Conservation (phyloP, 192 early-diverging fungal species). For the Backusella liffmaniae region DNA sequence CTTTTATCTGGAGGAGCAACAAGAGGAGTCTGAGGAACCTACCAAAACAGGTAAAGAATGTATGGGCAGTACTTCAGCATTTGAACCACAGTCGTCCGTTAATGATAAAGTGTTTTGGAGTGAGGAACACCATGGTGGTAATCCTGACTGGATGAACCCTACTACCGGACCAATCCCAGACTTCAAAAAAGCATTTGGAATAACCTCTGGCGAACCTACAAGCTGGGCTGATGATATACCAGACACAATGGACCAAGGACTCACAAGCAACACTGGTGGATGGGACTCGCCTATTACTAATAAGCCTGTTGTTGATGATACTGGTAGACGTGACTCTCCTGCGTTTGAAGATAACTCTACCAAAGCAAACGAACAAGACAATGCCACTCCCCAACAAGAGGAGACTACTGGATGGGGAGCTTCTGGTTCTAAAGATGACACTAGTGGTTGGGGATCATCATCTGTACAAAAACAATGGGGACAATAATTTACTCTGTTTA, state of each 20-base stretch:
- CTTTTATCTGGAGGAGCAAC: neutral
- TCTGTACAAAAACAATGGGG: neutral
- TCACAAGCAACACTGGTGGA: neutral
- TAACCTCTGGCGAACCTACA: neutral
- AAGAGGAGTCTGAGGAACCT: neutral
- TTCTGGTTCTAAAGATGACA: neutral
- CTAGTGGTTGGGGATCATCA: neutral
- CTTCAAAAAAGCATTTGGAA: neutral
- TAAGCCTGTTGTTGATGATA: no score
- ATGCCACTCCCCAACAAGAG: neutral
- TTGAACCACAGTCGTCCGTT: neutral
- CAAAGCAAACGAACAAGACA: neutral
- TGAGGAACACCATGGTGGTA: neutral
- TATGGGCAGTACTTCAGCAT: neutral
- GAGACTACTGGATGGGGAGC: neutral
- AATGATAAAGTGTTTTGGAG: neutral
- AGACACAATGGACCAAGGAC: neutral
- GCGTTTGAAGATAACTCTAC: no score
- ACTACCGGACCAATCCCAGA: neutral
- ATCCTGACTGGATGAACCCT: neutral
- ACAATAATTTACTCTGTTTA: neutral
- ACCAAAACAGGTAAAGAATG: neutral
- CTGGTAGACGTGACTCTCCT: no score
- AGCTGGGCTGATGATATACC: neutral
- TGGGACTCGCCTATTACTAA: neutral